Conservation (phyloP, 345 rosid species). For the Linum trigynum region DNA sequence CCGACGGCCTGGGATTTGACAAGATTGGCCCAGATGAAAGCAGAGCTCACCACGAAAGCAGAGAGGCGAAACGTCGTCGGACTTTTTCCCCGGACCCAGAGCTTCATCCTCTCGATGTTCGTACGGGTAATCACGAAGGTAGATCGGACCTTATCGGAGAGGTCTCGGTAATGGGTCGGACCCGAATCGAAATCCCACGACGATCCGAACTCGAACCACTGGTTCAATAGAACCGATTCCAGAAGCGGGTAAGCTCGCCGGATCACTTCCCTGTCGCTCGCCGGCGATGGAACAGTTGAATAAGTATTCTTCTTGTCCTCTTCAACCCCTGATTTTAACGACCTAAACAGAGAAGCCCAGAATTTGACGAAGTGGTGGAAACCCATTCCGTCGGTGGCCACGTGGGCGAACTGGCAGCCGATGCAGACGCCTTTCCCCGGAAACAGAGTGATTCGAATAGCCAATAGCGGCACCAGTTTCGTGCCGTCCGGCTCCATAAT, state of each 20-base stretch:
- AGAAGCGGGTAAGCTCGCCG: slow-evolving; percentile 16
- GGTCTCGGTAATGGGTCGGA: not conserved
- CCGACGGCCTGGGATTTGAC: slow-evolving; percentile 14
- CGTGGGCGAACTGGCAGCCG: slow-evolving; percentile 23
- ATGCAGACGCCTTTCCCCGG: slow-evolving; percentile 30
- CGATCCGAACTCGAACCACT: slow-evolving; percentile 11
- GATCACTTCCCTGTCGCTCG: slow-evolving; percentile 13
- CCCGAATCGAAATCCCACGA: not conserved
- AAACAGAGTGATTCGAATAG: slow-evolving; percentile 33
- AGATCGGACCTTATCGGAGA: slow-evolving; percentile 19
- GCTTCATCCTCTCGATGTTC: slow-evolving; percentile 17
- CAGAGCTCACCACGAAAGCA: slow-evolving; percentile 23
- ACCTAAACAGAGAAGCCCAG: slow-evolving; percentile 23
- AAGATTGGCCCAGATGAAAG: slow-evolving; percentile 26
- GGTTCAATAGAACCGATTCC: slow-evolving; percentile 8
- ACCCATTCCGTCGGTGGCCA: slow-evolving; percentile 31
- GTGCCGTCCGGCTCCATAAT: not conserved
- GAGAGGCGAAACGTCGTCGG: slow-evolving; percentile 7
- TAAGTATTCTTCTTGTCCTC: slow-evolving; percentile 1
- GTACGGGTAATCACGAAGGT: slow-evolving; percentile 17
- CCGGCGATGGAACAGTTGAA: not conserved
- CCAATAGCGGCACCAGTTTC: slow-evolving; percentile 15
- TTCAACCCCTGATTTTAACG: not conserved
- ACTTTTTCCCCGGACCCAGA: slow-evolving; percentile 2
- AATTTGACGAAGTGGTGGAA: slow-evolving; percentile 32